phyloP scores from a whole-genome alignment of 1,284 basidiomycete species.

The Trametes hirsuta region DNA sequence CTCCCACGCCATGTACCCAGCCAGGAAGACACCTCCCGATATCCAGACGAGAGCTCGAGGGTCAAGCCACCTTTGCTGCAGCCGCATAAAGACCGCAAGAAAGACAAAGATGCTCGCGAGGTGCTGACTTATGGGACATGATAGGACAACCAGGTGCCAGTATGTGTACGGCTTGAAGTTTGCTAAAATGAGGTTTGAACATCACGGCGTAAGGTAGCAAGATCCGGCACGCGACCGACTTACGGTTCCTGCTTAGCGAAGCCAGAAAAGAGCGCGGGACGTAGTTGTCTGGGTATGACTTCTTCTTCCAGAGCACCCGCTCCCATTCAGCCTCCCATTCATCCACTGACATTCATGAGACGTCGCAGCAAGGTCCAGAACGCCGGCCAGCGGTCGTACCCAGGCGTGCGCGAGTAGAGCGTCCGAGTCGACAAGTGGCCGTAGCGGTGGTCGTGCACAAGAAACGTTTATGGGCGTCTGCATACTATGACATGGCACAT shows the following conservation, averaged over 20 bases:
- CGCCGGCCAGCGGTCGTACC: constrained; percentile 25
- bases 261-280: constrained; percentile 81
- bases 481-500: constrained; percentile 5
- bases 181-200: constrained; percentile 45
- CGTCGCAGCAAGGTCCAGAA: constrained; percentile 8
- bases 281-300: constrained; percentile 84
- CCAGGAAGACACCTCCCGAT: constrained; percentile 60
- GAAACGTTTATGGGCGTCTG: constrained; percentile 16
- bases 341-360: constrained; percentile 32
- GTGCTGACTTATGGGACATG: constrained; percentile 86
- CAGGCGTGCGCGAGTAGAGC: constrained; percentile 12
- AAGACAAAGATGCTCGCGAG: constrained; percentile 82
- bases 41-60: constrained; percentile 72
- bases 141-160: constrained; percentile 69
- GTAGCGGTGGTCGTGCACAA: constrained; percentile 3
- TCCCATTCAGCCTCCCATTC: constrained; percentile 77
- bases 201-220: not conserved
- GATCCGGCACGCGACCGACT: constrained; percentile 33
- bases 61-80: constrained; percentile 67
- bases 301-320: constrained; percentile 84
- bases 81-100: constrained; percentile 76
- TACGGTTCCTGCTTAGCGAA: constrained; percentile 79
- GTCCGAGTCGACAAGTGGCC: not conserved
- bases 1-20: constrained; percentile 68
- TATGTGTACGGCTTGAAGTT: constrained; percentile 80